These are phyloP conservation scores for Dalbergia cochinchinensis DNA, from an alignment of 306 rosid species.

Conservation along the genomic window DNA sequence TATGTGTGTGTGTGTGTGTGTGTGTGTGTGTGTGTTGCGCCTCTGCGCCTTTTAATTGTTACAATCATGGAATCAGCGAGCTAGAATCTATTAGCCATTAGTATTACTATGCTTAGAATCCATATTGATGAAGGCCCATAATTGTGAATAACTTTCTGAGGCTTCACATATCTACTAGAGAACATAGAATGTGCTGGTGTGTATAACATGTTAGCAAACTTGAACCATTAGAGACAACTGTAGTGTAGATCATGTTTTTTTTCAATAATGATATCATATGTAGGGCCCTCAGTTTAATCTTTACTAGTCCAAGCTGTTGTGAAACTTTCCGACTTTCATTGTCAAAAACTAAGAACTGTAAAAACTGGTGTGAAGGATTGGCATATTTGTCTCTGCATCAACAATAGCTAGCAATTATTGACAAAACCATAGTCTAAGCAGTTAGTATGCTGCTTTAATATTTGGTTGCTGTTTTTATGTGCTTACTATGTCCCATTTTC, in stretches of 20 bases:
- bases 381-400: slow-evolving; percentile 35
- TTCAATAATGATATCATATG: not conserved
- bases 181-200: not conserved
- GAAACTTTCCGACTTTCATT: not conserved
- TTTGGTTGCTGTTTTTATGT: not conserved
- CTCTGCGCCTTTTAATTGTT: too few species aligned
- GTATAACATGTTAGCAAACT: not conserved
- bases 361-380: slow-evolving; percentile 6
- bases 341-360: slow-evolving; percentile 1
- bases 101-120: slow-evolving; percentile 12
- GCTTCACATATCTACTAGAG: slow-evolving; percentile 26
- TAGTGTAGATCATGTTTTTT: not conserved
- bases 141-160: not conserved
- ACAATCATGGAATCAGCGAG: slow-evolving; percentile 4
- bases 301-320: slow-evolving; percentile 16
- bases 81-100: not conserved
- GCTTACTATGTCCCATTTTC: slow-evolving; percentile 32
- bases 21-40: too few species aligned
- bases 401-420: slow-evolving; percentile 26
- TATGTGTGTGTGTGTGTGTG: too few species aligned
- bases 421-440: slow-evolving; percentile 13
- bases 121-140: not conserved
- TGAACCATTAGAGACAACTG: not conserved
- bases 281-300: slow-evolving; percentile 22
- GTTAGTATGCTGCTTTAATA: not conserved